phyloP scores from a whole-genome alignment of 2,329 filamentous ascomycete genomes.

The Colletotrichum sp. region DNA sequence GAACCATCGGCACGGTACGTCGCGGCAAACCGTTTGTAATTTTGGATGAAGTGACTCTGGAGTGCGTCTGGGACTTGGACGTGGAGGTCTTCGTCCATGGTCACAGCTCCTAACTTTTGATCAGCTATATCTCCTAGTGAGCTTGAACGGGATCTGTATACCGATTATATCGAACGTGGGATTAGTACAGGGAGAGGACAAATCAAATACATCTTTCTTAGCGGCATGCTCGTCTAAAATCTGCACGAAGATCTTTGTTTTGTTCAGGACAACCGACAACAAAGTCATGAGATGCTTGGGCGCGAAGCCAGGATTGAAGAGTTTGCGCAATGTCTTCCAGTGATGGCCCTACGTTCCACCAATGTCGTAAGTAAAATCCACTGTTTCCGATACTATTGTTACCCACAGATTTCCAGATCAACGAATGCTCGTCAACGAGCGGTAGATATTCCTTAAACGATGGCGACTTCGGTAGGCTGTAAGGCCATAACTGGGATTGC shows the following conservation, averaged over 20 bases:
- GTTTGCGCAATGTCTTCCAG: conserved; percentile 31
- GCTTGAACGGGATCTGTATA: background rate
- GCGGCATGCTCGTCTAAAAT: background rate
- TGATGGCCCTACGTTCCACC: background rate
- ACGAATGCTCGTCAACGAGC: background rate
- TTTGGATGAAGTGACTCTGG: conserved; percentile 30
- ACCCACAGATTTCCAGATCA: background rate
- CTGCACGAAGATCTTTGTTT: conserved; percentile 31
- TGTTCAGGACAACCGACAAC: conserved; percentile 39
- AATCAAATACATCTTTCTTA: conserved; percentile 6
- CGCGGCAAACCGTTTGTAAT: conserved; percentile 29
- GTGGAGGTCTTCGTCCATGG: conserved; percentile 37
- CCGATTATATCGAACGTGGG: conserved; percentile 45
- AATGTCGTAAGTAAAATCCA: background rate
- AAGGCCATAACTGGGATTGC: conserved; percentile 32
- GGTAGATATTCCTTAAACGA: conserved; percentile 14
- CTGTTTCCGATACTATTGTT: background rate
- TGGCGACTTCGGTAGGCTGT: conserved; percentile 35
- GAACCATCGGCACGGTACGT: conserved; percentile 25
- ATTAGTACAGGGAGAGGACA: conserved; percentile 29
- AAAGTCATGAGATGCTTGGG: conserved; percentile 41
- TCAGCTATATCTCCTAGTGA: background rate
- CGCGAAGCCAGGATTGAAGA: conserved; percentile 42
- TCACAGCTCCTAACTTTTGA: conserved; percentile 29
- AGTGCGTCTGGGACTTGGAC: conserved; percentile 32